A percentile compares a stretch with the other conserved stretches of the same genome.
Evolutionary conservation across 768 basidiomycete species (phyloP).

Genomic region (Royoungia palumana): DNA sequence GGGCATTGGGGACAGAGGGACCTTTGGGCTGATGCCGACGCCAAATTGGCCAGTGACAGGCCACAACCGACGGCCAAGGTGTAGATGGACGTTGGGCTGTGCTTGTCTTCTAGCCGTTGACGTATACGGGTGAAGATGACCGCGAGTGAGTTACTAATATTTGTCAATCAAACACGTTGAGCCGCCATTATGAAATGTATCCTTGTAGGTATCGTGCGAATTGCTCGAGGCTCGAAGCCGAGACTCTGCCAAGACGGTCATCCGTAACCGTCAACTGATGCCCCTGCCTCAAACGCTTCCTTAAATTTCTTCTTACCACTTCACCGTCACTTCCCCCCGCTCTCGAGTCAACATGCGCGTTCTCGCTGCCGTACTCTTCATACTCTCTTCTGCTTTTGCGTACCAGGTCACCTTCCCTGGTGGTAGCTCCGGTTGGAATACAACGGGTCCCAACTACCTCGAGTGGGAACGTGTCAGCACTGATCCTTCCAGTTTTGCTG

Average conservation of each 20-base stretch:
- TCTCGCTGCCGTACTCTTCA: slow-evolving; percentile 42
- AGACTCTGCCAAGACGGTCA: slow-evolving; percentile 9
- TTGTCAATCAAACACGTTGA: not conserved
- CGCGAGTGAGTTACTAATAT: slow-evolving; percentile 8
- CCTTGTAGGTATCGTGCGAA: slow-evolving; percentile 22
- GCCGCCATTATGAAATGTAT: not conserved
- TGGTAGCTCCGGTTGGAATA: slow-evolving; percentile 51
- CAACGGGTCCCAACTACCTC: slow-evolving; percentile 49
- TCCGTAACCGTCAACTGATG: not conserved
- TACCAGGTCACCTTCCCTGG: slow-evolving; percentile 58
- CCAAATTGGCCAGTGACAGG: slow-evolving; percentile 33
- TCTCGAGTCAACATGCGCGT: slow-evolving; percentile 40
- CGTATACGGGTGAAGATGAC: not conserved
- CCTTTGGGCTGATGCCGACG: slow-evolving; percentile 74
- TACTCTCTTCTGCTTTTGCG: slow-evolving; percentile 57
- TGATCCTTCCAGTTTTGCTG: slow-evolving; percentile 66
- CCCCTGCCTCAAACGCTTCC: too few species aligned
- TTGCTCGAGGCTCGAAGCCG: not conserved
- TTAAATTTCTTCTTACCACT: slow-evolving; percentile 3
- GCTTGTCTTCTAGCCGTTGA: not conserved
- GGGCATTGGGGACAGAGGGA: slow-evolving; percentile 78
- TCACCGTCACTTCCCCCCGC: slow-evolving; percentile 13
- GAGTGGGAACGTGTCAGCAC: slow-evolving; percentile 64
- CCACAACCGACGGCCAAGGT: not conserved
- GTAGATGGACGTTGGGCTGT: not conserved